These are phyloP conservation scores for Exophiala dermatitidis DNA, from an alignment of 2,329 filamentous ascomycete genomes.

Conservation along the genomic window DNA sequence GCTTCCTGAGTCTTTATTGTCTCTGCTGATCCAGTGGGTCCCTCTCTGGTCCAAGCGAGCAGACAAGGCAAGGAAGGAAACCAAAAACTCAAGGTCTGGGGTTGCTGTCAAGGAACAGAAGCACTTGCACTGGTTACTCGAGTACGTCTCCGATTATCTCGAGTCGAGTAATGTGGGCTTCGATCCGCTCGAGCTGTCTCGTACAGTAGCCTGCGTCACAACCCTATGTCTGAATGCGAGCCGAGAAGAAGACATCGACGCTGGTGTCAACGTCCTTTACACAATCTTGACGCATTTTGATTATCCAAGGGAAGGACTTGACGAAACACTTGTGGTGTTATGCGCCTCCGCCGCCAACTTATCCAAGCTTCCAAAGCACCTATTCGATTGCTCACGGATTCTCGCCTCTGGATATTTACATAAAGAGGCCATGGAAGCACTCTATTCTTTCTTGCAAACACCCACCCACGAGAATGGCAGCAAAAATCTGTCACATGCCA, in stretches of 20 bases:
- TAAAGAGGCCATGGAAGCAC: slow-evolving; percentile 11
- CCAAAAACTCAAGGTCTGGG: slow-evolving; percentile 13
- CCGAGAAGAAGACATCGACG: slow-evolving; percentile 20
- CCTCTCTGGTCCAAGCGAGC: slow-evolving; percentile 19
- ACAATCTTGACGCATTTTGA: slow-evolving; percentile 14
- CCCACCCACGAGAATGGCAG: slow-evolving; percentile 12
- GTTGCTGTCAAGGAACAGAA: slow-evolving; percentile 14
- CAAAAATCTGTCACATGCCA: slow-evolving; percentile 18
- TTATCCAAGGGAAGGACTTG: slow-evolving; percentile 18
- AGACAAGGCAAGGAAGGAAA: slow-evolving; percentile 15
- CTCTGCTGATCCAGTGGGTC: slow-evolving; percentile 16
- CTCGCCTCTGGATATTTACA: slow-evolving; percentile 14
- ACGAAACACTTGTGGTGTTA: slow-evolving; percentile 20
- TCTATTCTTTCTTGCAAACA: slow-evolving; percentile 19
- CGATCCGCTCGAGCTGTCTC: slow-evolving; percentile 13
- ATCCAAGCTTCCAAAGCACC: slow-evolving; percentile 11
- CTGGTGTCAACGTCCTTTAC: slow-evolving; percentile 19
- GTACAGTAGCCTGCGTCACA: slow-evolving; percentile 12
- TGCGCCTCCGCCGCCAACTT: slow-evolving; percentile 23
- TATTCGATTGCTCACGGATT: slow-evolving; percentile 16
- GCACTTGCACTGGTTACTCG: slow-evolving; percentile 22
- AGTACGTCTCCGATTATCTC: slow-evolving; percentile 20
- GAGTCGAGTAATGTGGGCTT: slow-evolving; percentile 17
- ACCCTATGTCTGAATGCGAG: slow-evolving; percentile 20
- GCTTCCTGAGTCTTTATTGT: slow-evolving; percentile 13